Evolutionary conservation across 2,329 filamentous ascomycete species (phyloP).

Genomic region (Neurospora sp.): DNA sequence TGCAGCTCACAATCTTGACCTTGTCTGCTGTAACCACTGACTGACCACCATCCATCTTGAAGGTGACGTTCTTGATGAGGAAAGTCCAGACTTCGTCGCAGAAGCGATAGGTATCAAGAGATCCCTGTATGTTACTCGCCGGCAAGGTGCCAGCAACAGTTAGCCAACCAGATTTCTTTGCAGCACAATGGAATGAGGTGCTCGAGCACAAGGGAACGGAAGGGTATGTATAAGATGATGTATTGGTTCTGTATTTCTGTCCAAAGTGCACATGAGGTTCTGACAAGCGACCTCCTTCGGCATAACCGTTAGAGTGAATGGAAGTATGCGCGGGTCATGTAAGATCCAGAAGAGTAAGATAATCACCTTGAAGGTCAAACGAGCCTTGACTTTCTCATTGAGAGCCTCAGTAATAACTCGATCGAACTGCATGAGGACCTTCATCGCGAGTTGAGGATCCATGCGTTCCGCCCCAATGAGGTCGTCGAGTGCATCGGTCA

Average conservation of each 20-base stretch:
- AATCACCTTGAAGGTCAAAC: slow-evolving; percentile 86
- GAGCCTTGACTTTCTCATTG: slow-evolving; percentile 83
- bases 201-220: neutral
- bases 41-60: slow-evolving; percentile 82
- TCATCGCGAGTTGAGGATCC: slow-evolving; percentile 97
- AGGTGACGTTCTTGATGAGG: slow-evolving; percentile 96
- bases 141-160: slow-evolving; percentile 1
- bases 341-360: neutral
- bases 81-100: slow-evolving; percentile 99
- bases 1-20: slow-evolving; percentile 98
- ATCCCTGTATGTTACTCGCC: slow-evolving; percentile 52
- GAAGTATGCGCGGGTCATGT: neutral
- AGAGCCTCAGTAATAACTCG: slow-evolving; percentile 84
- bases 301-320: neutral
- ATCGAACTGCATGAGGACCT: slow-evolving; percentile 93
- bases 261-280: neutral
- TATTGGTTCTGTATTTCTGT: neutral
- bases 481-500: slow-evolving; percentile 95
- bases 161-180: neutral
- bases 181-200: neutral
- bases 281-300: neutral
- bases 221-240: neutral
- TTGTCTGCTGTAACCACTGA: slow-evolving; percentile 73
- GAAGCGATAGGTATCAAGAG: slow-evolving; percentile 96
- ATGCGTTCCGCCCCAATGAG: slow-evolving; percentile 91